These are phyloP conservation scores for Begonia masoniana DNA, from an alignment of 306 rosid species.

Conservation along the genomic window DNA sequence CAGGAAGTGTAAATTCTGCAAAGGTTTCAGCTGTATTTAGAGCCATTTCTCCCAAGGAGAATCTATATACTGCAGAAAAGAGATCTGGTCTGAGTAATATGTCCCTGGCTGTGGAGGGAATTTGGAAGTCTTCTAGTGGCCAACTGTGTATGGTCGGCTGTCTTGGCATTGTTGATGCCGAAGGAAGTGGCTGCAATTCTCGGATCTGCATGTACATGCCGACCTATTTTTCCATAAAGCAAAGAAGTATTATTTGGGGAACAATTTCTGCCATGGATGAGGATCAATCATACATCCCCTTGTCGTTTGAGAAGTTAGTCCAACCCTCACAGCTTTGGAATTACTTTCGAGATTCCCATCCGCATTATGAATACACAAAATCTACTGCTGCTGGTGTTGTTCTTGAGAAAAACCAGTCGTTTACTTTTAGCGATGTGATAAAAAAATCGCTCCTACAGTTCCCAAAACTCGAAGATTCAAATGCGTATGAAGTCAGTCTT, in stretches of 20 bases:
- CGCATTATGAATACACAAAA: slow-evolving; percentile 57
- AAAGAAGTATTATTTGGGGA: slow-evolving; percentile 59
- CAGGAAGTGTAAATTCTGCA: slow-evolving; percentile 28
- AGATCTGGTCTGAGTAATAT: slow-evolving; percentile 66
- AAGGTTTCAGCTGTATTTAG: slow-evolving; percentile 70
- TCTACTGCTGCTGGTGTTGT: slow-evolving; percentile 37
- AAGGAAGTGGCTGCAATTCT: slow-evolving; percentile 40
- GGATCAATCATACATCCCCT: slow-evolving; percentile 43
- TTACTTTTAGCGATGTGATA: slow-evolving; percentile 46
- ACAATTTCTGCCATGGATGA: slow-evolving; percentile 41
- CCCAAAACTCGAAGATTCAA: slow-evolving; percentile 75
- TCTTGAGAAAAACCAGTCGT: slow-evolving; percentile 54
- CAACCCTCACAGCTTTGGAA: slow-evolving; percentile 67
- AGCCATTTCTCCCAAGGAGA: slow-evolving; percentile 65
- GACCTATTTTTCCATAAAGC: slow-evolving; percentile 53
- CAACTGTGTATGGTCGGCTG: slow-evolving; percentile 98
- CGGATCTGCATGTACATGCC: slow-evolving; percentile 75
- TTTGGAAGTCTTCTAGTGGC: slow-evolving; percentile 83
- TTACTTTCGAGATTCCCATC: slow-evolving; percentile 43
- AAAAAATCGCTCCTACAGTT: slow-evolving; percentile 66
- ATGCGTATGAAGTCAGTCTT: slow-evolving; percentile 41
- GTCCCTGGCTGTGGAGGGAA: slow-evolving; percentile 73
- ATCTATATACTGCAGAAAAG: slow-evolving; percentile 37
- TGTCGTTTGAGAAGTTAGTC: slow-evolving; percentile 61
- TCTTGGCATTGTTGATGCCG: slow-evolving; percentile 37